phyloP scores from a whole-genome alignment of 345 rosid species.

The Ceriops decandra region DNA sequence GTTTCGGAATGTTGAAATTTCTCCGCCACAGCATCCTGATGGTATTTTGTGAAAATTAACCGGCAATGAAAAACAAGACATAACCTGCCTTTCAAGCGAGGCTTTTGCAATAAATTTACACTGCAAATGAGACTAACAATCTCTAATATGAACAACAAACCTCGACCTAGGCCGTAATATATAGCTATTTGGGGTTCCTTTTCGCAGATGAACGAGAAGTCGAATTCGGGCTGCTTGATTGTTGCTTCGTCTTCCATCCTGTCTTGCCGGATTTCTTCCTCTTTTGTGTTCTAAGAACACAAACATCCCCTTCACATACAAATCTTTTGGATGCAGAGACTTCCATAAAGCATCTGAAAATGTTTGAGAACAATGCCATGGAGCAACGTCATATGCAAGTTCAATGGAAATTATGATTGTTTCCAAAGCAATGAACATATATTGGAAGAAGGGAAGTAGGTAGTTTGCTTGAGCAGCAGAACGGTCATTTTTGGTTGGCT shows the following conservation, averaged over 20 bases:
- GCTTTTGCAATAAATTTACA: no score
- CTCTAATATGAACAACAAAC: no score
- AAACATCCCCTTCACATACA: slow-evolving; percentile 16
- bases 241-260: background rate
- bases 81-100: no score
- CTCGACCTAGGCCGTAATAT: no score
- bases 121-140: no score
- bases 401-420: background rate
- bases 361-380: slow-evolving; percentile 9
- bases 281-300: background rate
- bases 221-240: background rate
- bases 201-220: background rate
- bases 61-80: no score
- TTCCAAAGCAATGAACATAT: background rate
- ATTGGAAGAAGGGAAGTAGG: background rate
- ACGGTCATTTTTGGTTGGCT: slow-evolving; percentile 20
- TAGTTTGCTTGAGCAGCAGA: background rate
- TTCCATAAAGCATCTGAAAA: slow-evolving; percentile 6
- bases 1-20: no score
- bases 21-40: no score
- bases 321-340: background rate
- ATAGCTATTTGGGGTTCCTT: background rate
- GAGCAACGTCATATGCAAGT: background rate
- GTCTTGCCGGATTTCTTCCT: background rate
- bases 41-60: no score